These are phyloP conservation scores for Filobasidium wieringae DNA, from an alignment of 768 basidiomycete genomes.

Conservation along the genomic window DNA sequence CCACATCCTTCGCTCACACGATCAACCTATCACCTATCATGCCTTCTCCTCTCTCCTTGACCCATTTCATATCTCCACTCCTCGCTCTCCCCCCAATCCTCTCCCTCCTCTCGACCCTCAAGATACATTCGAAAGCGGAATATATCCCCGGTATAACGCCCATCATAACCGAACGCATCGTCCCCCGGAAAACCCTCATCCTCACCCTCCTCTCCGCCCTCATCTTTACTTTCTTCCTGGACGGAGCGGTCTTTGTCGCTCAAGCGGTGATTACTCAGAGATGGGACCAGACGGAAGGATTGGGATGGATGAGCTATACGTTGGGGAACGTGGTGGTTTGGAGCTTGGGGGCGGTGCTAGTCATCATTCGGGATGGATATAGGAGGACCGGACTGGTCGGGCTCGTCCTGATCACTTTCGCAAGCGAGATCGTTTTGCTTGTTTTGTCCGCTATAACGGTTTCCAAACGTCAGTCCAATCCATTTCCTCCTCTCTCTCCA, in stretches of 20 bases:
- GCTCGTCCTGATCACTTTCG: conserved; percentile 17
- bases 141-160: conserved; percentile 28
- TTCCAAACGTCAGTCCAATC: conserved; percentile 19
- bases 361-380: conserved; percentile 25
- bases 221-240: conserved; percentile 62
- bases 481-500: not conserved
- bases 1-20: too few relatives aligned
- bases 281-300: conserved; percentile 45
- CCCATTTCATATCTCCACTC: too few relatives aligned
- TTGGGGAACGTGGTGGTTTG: conserved; percentile 27
- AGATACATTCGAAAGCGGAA: too few relatives aligned
- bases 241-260: conserved; percentile 61
- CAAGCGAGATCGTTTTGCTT: conserved; percentile 21
- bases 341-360: conserved; percentile 18
- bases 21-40: too few relatives aligned
- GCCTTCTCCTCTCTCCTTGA: too few relatives aligned
- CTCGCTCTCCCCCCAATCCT: too few relatives aligned
- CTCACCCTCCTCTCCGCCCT: conserved; percentile 57
- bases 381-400: conserved; percentile 18
- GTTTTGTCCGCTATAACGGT: conserved; percentile 20
- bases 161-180: conserved; percentile 47
- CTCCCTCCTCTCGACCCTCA: too few relatives aligned
- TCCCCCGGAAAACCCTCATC: conserved; percentile 67
- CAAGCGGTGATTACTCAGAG: conserved; percentile 53
- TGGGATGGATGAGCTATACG: conserved; percentile 17